These are phyloP conservation scores for Curvularia sp. DNA, from an alignment of 2,329 filamentous ascomycete species.

Conservation along the genomic window DNA sequence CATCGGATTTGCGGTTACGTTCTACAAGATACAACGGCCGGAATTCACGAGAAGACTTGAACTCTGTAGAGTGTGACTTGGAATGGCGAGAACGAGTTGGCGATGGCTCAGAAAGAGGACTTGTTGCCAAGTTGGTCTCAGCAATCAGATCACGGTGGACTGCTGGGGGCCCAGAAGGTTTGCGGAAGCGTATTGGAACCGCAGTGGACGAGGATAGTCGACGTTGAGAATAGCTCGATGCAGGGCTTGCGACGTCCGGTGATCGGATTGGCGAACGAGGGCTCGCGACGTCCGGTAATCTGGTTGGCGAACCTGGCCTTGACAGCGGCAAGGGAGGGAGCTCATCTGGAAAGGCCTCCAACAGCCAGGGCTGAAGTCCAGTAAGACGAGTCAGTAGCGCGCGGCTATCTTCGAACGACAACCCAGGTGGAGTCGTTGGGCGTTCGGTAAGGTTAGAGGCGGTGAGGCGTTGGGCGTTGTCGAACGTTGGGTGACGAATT, in stretches of 20 bases:
- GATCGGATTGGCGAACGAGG: conserved; percentile 37
- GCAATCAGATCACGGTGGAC: conserved; percentile 53
- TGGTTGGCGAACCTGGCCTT: conserved; percentile 41
- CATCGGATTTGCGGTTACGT: conserved; percentile 54
- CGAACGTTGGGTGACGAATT: conserved; percentile 37
- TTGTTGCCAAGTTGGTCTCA: conserved; percentile 39
- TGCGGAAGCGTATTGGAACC: conserved; percentile 64
- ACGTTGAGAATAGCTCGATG: conserved; percentile 29
- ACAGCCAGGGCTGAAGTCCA: conserved; percentile 45
- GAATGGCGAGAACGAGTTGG: conserved; percentile 55
- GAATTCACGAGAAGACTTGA: conserved; percentile 69
- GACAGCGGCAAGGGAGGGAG: conserved; percentile 44
- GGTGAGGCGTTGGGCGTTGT: conserved; percentile 33
- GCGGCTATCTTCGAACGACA: conserved; percentile 45
- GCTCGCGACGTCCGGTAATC: conserved; percentile 35
- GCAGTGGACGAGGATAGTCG: conserved; percentile 55
- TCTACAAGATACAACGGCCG: conserved; percentile 85
- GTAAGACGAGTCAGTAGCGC: conserved; percentile 45
- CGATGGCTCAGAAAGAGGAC: conserved; percentile 47
- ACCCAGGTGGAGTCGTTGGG: conserved; percentile 41
- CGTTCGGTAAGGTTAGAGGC: conserved; percentile 33
- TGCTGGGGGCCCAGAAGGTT: conserved; percentile 55
- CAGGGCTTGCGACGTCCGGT: conserved; percentile 33
- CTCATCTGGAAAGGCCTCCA: conserved; percentile 48
- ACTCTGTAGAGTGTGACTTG: conserved; percentile 61